phyloP scores from a whole-genome alignment of 2,329 filamentous ascomycete species.

The Penicillium sp. region DNA sequence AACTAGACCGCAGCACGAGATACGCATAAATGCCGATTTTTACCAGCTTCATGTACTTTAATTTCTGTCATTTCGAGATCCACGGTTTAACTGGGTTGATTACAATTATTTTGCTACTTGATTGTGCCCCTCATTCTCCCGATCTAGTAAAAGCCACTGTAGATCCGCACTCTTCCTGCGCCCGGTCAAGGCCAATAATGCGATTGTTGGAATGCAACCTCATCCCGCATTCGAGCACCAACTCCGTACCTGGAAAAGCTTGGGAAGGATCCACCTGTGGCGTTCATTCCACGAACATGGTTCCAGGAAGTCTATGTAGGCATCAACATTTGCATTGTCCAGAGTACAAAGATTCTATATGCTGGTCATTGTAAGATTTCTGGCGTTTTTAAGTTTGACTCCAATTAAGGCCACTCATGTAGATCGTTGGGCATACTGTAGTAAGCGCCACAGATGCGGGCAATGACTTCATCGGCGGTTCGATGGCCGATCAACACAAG shows the following conservation, averaged over 20 bases:
- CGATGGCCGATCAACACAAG: slow-evolving; percentile 5
- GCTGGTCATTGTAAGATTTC: not conserved
- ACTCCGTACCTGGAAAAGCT: not conserved
- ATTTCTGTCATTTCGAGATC: not conserved
- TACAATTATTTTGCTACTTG: not conserved
- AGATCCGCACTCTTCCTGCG: not conserved
- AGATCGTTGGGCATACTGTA: not conserved
- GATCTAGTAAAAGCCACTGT: not conserved
- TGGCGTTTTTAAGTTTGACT: not conserved
- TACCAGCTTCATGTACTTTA: slow-evolving; percentile 8
- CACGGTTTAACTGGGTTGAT: not conserved
- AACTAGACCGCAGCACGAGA: slow-evolving; percentile 15
- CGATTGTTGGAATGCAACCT: slow-evolving; percentile 5
- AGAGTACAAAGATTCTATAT: not conserved
- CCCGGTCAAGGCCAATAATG: not conserved
- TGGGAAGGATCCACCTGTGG: slow-evolving; percentile 2
- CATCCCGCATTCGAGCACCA: not conserved
- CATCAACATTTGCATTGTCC: not conserved
- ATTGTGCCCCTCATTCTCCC: not conserved
- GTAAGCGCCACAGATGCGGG: slow-evolving; percentile 5
- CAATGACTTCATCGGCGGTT: slow-evolving; percentile 13
- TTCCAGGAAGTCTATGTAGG: not conserved
- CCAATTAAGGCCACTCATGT: not conserved
- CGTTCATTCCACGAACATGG: not conserved
- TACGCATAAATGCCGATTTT: slow-evolving; percentile 9